These are phyloP conservation scores for Dentipellis fragilis DNA, from an alignment of 768 basidiomycete species.

Conservation along the genomic window DNA sequence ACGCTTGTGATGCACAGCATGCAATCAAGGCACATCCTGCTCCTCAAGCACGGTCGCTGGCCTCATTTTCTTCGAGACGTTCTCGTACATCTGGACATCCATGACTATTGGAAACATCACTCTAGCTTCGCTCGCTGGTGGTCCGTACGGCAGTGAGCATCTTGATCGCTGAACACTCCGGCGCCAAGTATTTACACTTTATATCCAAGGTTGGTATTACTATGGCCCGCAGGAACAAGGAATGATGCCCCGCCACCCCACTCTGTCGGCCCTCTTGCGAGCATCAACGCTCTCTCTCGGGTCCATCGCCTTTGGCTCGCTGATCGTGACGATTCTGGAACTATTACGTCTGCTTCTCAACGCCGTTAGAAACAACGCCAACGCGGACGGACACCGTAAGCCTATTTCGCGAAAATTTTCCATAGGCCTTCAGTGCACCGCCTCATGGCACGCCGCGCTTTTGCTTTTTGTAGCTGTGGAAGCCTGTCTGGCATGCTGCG, in stretches of 20 bases:
- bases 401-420: slow-evolving; percentile 1
- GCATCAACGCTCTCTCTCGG: slow-evolving; percentile 74
- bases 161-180: background rate
- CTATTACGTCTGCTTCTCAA: slow-evolving; percentile 52
- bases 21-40: slow-evolving; percentile 40
- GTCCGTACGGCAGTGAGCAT: slow-evolving; percentile 48
- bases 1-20: slow-evolving; percentile 27
- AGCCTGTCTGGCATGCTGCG: slow-evolving; percentile 68
- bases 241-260: slow-evolving; percentile 65
- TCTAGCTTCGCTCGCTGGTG: slow-evolving; percentile 72
- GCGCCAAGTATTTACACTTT: slow-evolving; percentile 4
- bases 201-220: slow-evolving; percentile 51
- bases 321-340: slow-evolving; percentile 77
- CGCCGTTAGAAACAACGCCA: slow-evolving; percentile 46
- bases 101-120: slow-evolving; percentile 76
- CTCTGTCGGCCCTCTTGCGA: slow-evolving; percentile 57
- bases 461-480: slow-evolving; percentile 42
- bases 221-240: slow-evolving; percentile 64
- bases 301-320: slow-evolving; percentile 75
- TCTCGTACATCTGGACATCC: slow-evolving; percentile 81
- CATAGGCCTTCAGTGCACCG: background rate
- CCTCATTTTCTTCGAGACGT: slow-evolving; percentile 66
- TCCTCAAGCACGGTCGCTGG: slow-evolving; percentile 72
- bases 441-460: background rate
- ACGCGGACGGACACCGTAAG: slow-evolving; percentile 57